Percentiles rank a stretch among this genome's conserved stretches.
Conservation (phyloP, 2,329 filamentous ascomycete genomes). For the Pestalotiopsis sp. region DNA sequence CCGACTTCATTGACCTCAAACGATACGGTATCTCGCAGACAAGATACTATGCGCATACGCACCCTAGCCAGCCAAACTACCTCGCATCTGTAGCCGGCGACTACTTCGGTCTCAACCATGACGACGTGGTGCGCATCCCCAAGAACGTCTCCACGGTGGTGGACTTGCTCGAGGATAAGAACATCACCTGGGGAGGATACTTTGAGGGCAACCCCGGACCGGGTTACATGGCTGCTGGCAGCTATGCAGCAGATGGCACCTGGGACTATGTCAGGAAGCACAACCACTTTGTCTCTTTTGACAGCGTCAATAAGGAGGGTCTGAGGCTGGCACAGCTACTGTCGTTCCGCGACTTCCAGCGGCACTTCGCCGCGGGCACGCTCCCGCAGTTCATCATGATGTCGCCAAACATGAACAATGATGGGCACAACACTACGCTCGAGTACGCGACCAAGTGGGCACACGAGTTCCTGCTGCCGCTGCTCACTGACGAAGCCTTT, state of each 20-base stretch:
- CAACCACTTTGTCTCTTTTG: constrained; percentile 45
- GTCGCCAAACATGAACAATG: constrained; percentile 66
- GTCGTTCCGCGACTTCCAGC: constrained; percentile 63
- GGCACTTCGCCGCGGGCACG: constrained; percentile 55
- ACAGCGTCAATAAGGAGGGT: constrained; percentile 41
- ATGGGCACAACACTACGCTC: constrained; percentile 73
- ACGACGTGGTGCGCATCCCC: constrained; percentile 45
- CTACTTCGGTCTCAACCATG: constrained; percentile 51
- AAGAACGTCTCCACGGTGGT: constrained; percentile 48
- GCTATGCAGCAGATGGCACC: constrained; percentile 30
- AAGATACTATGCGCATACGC: constrained; percentile 49
- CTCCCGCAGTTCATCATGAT: constrained; percentile 70
- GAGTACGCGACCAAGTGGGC: constrained; percentile 72
- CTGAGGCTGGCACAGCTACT: constrained; percentile 61
- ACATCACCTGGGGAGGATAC: constrained; percentile 47
- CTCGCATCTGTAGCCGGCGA: constrained; percentile 48
- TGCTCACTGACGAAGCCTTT: constrained; percentile 70
- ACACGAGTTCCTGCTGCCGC: constrained; percentile 67
- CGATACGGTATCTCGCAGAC: constrained; percentile 47
- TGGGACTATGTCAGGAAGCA: constrained; percentile 44
- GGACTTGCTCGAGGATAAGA: constrained; percentile 44
- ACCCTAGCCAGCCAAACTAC: constrained; percentile 47
- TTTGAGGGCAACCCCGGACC: constrained; percentile 49
- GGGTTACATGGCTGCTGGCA: constrained; percentile 47
- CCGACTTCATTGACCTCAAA: constrained; percentile 41